Evolutionary conservation across 176 grass and related monocot genomes (phyloP).

Genomic region (Paspalum vaginatum): DNA sequence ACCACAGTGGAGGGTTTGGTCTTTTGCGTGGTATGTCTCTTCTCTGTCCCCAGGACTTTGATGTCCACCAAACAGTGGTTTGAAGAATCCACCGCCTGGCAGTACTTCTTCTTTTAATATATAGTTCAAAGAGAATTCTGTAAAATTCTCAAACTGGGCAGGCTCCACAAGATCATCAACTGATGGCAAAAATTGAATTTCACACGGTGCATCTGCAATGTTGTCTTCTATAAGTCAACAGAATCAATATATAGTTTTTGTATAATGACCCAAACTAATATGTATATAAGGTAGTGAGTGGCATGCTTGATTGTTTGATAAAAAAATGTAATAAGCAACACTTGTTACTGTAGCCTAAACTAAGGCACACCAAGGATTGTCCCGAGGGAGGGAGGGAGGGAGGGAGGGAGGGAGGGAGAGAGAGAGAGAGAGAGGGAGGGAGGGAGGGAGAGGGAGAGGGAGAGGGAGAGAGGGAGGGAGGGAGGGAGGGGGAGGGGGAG

Average conservation of each 20-base stretch:
- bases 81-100: slow-evolving; percentile 22
- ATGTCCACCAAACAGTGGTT: slow-evolving; percentile 71
- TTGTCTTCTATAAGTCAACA: slow-evolving; percentile 40
- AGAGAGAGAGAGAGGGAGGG: no score
- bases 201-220: slow-evolving; percentile 73
- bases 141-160: slow-evolving; percentile 64
- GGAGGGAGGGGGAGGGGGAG: no score
- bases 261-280: no score
- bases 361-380: neutral
- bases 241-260: neutral
- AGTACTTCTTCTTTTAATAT: slow-evolving; percentile 48
- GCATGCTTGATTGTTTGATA: neutral
- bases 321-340: neutral
- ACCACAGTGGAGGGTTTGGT: slow-evolving; percentile 87
- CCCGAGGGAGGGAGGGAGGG: neutral
- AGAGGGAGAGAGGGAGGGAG: no score
- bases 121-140: slow-evolving; percentile 68
- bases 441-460: no score
- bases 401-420: neutral
- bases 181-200: slow-evolving; percentile 66
- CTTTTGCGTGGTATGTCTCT: slow-evolving; percentile 65
- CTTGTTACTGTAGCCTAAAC: neutral
- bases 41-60: slow-evolving; percentile 77
- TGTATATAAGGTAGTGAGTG: no score
- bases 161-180: slow-evolving; percentile 70